Base-by-base conservation (phyloP, 805 yeast species). In the Candida cerambycidarum region DNA sequence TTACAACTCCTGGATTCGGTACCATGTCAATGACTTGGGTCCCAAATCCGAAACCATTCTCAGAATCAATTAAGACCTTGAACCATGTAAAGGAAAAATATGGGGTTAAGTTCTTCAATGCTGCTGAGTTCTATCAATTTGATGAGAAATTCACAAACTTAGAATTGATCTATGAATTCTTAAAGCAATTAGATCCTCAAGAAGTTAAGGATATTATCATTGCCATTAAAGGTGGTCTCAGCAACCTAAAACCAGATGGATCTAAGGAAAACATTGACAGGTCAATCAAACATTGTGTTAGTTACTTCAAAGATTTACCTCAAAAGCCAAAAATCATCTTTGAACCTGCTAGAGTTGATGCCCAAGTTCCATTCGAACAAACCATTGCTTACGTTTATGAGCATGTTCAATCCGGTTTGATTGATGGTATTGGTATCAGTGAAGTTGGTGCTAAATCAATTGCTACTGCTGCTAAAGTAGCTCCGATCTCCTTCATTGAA, bases 1-100 rank as follows among this genome's bases (percentile, higher is more conserved):
- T 38, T 30, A 11, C 29, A 7, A 40, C 28, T 13, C 21, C 43
- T 7, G 95, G 95, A 33, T 79, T 76, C 52, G 96, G 97, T 32
- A 73, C 88, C 48, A 87, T 89, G 96, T 77, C 83, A 43, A 70
- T 86, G 58, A 85, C 96, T 1, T 80, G 86, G 86, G 71, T 73
- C 30, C 76, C 82, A 0, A 58, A 54, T 0, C 87, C 86, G 25
- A 59, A 75, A 21, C 73, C 83, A 8, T 59, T 71, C 40, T 79
- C 74, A 13, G 67, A 71, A 41, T 80, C 85, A 2, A 67, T 80
- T 45, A 76, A 64, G 9, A 63, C 78, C 2, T 66, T 88, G 59
- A 71, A 77, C 43, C 54, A 52, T 14, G 57, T 57, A 19, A 82
- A 84, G 18, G 58, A 79, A 23, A 47, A 71, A 62, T 53, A 59